Percentiles rank a stretch among this genome's conserved stretches.
These are phyloP conservation scores for Hirsutella thompsonii DNA, from an alignment of 2,329 filamentous ascomycete genomes.

Conservation along the genomic window DNA sequence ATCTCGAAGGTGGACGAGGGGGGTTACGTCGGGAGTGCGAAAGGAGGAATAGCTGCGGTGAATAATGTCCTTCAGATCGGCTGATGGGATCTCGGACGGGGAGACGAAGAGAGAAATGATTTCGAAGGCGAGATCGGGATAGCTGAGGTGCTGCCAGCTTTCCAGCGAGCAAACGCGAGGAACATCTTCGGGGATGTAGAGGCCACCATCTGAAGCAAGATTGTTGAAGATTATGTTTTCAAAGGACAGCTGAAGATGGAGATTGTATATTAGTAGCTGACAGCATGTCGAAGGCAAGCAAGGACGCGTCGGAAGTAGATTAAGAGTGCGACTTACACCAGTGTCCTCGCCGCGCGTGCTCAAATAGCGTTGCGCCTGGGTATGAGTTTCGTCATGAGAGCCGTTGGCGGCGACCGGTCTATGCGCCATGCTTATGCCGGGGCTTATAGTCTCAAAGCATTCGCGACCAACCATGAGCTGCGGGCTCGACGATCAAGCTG, in stretches of 20 bases:
- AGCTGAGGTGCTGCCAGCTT: constrained; percentile 66
- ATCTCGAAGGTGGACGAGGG: constrained; percentile 59
- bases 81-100: constrained; percentile 62
- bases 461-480: too few relatives aligned
- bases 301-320: too few relatives aligned
- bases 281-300: too few relatives aligned
- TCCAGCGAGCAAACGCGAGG: constrained; percentile 27
- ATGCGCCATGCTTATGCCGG: constrained; percentile 22
- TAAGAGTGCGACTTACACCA: constrained; percentile 23
- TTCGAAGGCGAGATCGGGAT: constrained; percentile 69
- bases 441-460: too few relatives aligned
- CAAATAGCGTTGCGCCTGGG: constrained; percentile 34
- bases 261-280: background rate
- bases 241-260: constrained; percentile 56
- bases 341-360: constrained; percentile 37
- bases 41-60: constrained; percentile 81
- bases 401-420: constrained; percentile 23
- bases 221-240: constrained; percentile 85
- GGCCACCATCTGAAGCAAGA: constrained; percentile 71
- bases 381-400: constrained; percentile 20
- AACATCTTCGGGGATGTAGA: constrained; percentile 79
- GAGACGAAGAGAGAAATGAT: constrained; percentile 86
- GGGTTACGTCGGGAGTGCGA: constrained; percentile 64
- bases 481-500: too few relatives aligned
- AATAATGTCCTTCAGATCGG: constrained; percentile 74